Percentiles rank a stretch among this genome's conserved stretches.
phyloP scores from a whole-genome alignment of 495 filamentous ascomycete species.

The Acidomyces sp. region DNA sequence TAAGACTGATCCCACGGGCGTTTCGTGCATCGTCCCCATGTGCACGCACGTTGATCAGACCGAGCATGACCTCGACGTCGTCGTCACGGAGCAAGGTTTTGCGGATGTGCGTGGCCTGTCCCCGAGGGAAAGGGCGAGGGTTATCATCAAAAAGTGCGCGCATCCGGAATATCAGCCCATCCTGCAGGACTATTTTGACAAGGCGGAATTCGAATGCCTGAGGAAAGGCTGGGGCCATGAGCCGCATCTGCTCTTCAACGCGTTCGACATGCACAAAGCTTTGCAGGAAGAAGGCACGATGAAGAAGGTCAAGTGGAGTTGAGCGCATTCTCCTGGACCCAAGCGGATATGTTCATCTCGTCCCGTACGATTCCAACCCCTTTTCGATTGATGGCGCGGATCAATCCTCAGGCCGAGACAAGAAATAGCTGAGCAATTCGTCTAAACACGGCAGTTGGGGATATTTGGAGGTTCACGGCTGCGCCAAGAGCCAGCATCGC shows the following conservation, averaged over 20 bases:
- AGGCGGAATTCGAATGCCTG: slow-evolving; percentile 77
- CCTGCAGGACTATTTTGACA: slow-evolving; percentile 69
- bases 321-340: too few relatives aligned
- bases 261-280: slow-evolving; percentile 82
- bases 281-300: slow-evolving; percentile 71
- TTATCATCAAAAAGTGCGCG: slow-evolving; percentile 80
- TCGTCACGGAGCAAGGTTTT: slow-evolving; percentile 78
- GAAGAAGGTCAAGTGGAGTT: slow-evolving; percentile 52
- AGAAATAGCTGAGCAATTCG: too few relatives aligned
- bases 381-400: too few relatives aligned
- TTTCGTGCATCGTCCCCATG: slow-evolving; percentile 84
- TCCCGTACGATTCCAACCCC: too few relatives aligned
- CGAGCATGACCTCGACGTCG: slow-evolving; percentile 76
- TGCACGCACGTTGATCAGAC: slow-evolving; percentile 89
- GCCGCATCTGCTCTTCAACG: slow-evolving; percentile 71
- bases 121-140: slow-evolving; percentile 66
- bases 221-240: slow-evolving; percentile 84
- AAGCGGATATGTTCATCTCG: too few relatives aligned
- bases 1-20: slow-evolving; percentile 72
- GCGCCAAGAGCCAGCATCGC: too few relatives aligned
- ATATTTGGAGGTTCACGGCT: too few relatives aligned
- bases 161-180: slow-evolving; percentile 79
- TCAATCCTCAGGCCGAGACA: too few relatives aligned
- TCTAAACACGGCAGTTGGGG: too few relatives aligned
- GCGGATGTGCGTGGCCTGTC: slow-evolving; percentile 75